A percentile compares a stretch with the other conserved stretches of the same genome.
Evolutionary conservation across 179 eudicot genomes (phyloP).

Genomic region (Camellia oleifera): DNA sequence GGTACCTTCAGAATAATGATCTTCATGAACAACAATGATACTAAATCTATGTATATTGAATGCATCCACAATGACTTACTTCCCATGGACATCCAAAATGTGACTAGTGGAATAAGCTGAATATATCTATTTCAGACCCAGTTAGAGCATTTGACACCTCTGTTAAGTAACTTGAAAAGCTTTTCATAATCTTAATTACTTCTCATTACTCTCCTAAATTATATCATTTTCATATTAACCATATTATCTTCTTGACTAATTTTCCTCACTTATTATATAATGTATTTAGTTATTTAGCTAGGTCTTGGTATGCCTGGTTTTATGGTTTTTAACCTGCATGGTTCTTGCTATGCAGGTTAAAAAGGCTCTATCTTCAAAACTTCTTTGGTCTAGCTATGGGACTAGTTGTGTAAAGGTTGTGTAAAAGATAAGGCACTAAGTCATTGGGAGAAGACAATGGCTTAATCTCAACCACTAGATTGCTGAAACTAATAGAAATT

Average conservation of each 20-base stretch:
- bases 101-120: neutral
- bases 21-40: neutral
- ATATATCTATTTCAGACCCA: neutral
- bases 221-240: neutral
- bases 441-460: neutral
- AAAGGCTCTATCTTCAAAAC: neutral
- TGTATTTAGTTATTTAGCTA: neutral
- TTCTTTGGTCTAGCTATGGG: neutral
- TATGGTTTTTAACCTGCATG: neutral
- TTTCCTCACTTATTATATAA: neutral
- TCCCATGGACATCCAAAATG: neutral
- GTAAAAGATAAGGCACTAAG: neutral
- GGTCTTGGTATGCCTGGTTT: neutral
- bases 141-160: neutral
- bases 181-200: neutral
- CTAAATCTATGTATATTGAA: neutral
- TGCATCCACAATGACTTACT: neutral
- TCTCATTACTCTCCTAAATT: neutral
- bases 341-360: neutral
- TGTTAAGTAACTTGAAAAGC: neutral
- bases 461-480: neutral
- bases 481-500: too few species aligned
- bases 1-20: neutral
- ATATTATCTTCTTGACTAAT: neutral
- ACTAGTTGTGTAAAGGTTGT: neutral